Conservation (phyloP, 73 alveolate genomes). For the Paramecium sexaurelia region DNA sequence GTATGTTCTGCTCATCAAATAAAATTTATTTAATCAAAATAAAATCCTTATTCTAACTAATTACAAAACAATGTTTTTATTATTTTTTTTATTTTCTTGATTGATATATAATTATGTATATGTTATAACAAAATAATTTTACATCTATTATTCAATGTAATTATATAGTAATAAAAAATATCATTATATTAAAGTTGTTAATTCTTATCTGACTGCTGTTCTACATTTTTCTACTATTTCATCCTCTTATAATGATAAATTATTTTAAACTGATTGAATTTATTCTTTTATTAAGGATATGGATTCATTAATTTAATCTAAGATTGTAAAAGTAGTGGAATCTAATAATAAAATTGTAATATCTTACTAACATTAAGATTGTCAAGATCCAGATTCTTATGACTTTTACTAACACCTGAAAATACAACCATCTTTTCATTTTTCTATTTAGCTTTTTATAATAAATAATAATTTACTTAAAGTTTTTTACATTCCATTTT, state of each 20-base stretch:
- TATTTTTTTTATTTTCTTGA: neutral
- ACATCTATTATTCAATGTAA: no score
- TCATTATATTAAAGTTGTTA: slow-evolving; percentile 53
- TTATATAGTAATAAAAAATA: neutral
- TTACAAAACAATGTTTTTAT: neutral
- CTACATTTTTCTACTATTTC: slow-evolving; percentile 63
- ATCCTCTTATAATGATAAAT: slow-evolving; percentile 45
- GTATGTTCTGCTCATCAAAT: slow-evolving; percentile 21
- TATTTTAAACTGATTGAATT: neutral
- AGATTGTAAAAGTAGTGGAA: slow-evolving; percentile 58
- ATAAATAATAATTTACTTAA: neutral
- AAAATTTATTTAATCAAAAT: neutral
- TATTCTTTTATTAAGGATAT: slow-evolving; percentile 34
- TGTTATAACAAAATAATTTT: no score
- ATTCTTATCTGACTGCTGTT: slow-evolving; percentile 67
- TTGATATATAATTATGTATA: no score
- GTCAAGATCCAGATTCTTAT: slow-evolving; percentile 55
- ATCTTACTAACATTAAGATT: slow-evolving; percentile 58
- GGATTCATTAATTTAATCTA: slow-evolving; percentile 57
- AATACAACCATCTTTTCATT: slow-evolving; percentile 36
- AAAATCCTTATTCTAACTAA: neutral
- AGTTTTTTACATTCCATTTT: neutral
- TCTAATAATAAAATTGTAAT: neutral
- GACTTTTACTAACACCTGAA: slow-evolving; percentile 7
- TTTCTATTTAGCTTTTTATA: neutral